Conservation (phyloP, 108 stramenopile genomes). For the Conticribra guillardii region DNA sequence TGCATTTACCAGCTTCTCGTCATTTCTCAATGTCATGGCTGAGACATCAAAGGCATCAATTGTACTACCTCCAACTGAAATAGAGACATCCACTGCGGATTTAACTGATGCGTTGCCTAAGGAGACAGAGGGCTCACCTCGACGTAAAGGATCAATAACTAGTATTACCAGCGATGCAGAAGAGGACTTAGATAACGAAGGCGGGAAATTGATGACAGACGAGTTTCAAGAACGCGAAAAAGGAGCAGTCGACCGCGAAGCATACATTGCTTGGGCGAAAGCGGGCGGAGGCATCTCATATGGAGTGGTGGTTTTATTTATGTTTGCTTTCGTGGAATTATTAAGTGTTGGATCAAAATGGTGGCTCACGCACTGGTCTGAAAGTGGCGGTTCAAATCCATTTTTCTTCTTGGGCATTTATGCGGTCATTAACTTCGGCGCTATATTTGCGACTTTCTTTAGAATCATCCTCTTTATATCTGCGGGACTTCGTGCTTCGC, state of each 20-base stretch:
- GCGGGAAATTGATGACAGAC: constrained; percentile 43
- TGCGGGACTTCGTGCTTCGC: constrained; percentile 58
- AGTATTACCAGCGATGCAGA: constrained; percentile 5
- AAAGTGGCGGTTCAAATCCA: constrained; percentile 25
- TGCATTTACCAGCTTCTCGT: constrained; percentile 55
- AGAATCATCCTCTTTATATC: constrained; percentile 57
- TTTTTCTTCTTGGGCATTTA: constrained; percentile 51
- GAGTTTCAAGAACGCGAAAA: constrained; percentile 55
- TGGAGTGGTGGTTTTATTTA: constrained; percentile 54
- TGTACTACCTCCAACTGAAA: not conserved
- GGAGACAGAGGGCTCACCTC: too few species aligned
- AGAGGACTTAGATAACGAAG: constrained; percentile 1
- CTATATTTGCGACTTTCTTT: constrained; percentile 58
- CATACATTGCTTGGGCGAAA: constrained; percentile 77
- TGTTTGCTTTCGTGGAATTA: constrained; percentile 57
- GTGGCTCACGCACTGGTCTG: constrained; percentile 77
- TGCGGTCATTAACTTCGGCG: constrained; percentile 65
- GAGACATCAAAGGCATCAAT: constrained; percentile 47
- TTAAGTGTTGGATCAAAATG: constrained; percentile 67
- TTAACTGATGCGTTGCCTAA: too few species aligned
- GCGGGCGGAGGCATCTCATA: constrained; percentile 80
- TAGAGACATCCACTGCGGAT: not conserved
- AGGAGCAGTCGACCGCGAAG: constrained; percentile 58
- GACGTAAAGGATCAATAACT: constrained; percentile 4
- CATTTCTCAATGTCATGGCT: constrained; percentile 61